These are phyloP conservation scores for Discostella stelligera DNA, from an alignment of 352 stramenopile genomes.

Conservation along the genomic window DNA sequence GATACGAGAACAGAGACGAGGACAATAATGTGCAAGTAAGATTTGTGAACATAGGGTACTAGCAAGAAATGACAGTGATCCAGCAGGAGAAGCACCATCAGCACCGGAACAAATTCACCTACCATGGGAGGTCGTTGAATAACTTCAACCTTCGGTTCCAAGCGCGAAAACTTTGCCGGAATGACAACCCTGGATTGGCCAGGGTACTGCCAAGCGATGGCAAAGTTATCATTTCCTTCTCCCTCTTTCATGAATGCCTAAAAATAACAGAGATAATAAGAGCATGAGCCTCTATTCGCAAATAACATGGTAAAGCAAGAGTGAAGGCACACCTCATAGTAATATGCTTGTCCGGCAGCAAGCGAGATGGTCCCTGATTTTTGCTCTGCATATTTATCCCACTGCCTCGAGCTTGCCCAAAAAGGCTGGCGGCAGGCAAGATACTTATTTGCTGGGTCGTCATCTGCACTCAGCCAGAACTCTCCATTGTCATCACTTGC, in stretches of 20 bases:
- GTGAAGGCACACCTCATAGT: conserved; percentile 14
- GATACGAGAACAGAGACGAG: too few relatives aligned
- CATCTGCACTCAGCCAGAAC: conserved; percentile 1
- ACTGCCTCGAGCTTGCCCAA: neutral
- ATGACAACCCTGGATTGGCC: conserved; percentile 12
- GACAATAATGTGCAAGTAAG: neutral
- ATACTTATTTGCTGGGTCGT: neutral
- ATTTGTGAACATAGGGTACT: neutral
- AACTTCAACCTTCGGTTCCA: neutral
- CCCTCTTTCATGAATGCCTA: conserved; percentile 19
- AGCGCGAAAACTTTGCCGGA: conserved; percentile 10
- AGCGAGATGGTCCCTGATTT: conserved; percentile 16
- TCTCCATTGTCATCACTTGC: conserved; percentile 21
- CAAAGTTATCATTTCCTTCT: conserved; percentile 2
- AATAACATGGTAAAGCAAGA: neutral
- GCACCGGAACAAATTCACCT: neutral
- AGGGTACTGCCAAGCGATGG: conserved; percentile 20
- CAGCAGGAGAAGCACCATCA: too few relatives aligned
- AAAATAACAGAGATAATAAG: neutral
- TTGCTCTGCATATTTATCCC: conserved; percentile 21
- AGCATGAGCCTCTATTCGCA: too few relatives aligned
- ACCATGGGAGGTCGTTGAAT: neutral
- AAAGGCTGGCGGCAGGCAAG: neutral
- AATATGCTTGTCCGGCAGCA: conserved; percentile 21
- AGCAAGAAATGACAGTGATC: too few relatives aligned